Base-by-base conservation (phyloP, 495 filamentous ascomycete genomes). In the Neurospora terricola region DNA sequence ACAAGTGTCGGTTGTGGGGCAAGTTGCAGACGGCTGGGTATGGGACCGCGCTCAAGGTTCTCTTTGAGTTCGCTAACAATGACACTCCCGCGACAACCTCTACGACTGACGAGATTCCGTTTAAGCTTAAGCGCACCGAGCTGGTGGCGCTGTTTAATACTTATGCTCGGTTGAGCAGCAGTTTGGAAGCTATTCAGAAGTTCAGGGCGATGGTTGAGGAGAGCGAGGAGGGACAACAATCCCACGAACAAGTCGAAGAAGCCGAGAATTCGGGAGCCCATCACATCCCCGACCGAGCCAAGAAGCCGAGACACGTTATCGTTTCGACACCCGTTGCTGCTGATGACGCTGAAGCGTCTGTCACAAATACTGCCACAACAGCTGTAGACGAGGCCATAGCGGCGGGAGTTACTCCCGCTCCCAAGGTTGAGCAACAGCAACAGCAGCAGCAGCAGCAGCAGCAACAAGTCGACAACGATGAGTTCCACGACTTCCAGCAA, bases 1-100 rank as follows among this genome's bases (percentile, higher is more conserved):
- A 99, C 84, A 99, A 99, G 83, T 99, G 96, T 83, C 90, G 96
- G 18, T 89, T 99, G 4, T 99, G 96, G 96, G 96, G 96, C 69
- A 99, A 98, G 82, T 82, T 99, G n/a, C 96, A 99, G 80, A 96
- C 94, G 7, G 92, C 91, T 23, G 96, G 96, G 18, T 98, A 97
- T 78, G 96, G 96, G 40, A 94, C 96, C 2, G 96, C 96, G 11
- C 82, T 99, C 42, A 99, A 99, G 82, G 90, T 99, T 2, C 85
- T 99, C 3, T 99, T 98, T 77, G 96, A 99, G 76, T 97, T 95
- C 75, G 94, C 97, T 79, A 90, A 90, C 75, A 91, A 90, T 75
- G 90, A 92, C 69, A 87, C 91, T 71, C 79, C 82, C 7, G 87
- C 88, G 39, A 66, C 54, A 0, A 66, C 54, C 87, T 90, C 73